Conservation (phyloP, 257 asterid species). For the Rehmannia glutinosa region DNA sequence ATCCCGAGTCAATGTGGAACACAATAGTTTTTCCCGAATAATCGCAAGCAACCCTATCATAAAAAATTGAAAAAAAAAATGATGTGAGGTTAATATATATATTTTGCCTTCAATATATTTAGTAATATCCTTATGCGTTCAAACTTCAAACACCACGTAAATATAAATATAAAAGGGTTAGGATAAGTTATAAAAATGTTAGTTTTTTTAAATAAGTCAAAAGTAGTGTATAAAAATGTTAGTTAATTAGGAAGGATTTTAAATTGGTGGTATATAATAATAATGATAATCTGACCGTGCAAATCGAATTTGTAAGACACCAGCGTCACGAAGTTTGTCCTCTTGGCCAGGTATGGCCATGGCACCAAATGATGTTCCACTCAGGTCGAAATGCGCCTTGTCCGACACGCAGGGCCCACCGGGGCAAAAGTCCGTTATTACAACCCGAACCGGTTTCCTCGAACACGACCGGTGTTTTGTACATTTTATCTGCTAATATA, state of each 20-base stretch:
- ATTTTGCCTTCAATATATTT: too few relatives aligned
- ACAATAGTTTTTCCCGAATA: conserved; percentile 46
- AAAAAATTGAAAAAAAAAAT: background rate
- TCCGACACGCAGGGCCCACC: conserved; percentile 49
- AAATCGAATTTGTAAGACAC: conserved; percentile 41
- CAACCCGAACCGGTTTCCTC: conserved; percentile 47
- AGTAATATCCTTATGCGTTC: too few relatives aligned
- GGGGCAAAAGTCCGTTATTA: conserved; percentile 67
- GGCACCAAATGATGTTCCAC: conserved; percentile 74
- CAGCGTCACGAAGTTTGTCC: conserved; percentile 55
- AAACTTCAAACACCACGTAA: too few relatives aligned
- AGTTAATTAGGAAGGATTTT: too few relatives aligned
- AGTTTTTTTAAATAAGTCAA: too few relatives aligned
- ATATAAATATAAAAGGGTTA: too few relatives aligned
- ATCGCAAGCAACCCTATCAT: conserved; percentile 51
- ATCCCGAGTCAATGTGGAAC: conserved; percentile 63
- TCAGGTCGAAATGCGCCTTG: conserved; percentile 61
- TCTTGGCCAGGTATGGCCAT: conserved; percentile 57
- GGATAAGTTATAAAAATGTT: too few relatives aligned
- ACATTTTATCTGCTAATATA: conserved; percentile 52
- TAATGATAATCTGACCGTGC: conserved; percentile 33
- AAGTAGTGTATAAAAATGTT: too few relatives aligned
- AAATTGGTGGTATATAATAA: background rate
- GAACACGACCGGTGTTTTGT: conserved; percentile 47
- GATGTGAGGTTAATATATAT: too few relatives aligned